These are phyloP conservation scores for Gentiana dahurica DNA, from an alignment of 257 asterid genomes.

Conservation along the genomic window DNA sequence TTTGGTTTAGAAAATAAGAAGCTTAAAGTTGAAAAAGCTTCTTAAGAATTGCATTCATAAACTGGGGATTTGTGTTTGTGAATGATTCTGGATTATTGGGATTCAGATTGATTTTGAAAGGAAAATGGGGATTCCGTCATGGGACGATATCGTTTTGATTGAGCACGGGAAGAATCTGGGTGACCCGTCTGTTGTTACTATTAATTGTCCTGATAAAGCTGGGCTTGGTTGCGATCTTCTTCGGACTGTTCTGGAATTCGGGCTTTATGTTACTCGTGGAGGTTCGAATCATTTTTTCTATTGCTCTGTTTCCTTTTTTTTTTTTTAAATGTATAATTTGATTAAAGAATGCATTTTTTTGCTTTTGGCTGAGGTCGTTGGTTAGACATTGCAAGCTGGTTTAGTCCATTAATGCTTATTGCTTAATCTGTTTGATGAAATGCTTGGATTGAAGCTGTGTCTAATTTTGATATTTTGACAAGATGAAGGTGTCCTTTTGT, in stretches of 20 bases:
- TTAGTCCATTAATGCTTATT: too few relatives aligned
- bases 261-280: slow-evolving; percentile 34
- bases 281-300: slow-evolving; percentile 14
- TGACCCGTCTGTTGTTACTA: slow-evolving; percentile 33
- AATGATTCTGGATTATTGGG: too few relatives aligned
- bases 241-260: slow-evolving; percentile 35
- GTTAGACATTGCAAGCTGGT: background rate
- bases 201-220: slow-evolving; percentile 42
- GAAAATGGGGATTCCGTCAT: slow-evolving; percentile 32
- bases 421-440: too few relatives aligned
- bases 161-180: slow-evolving; percentile 26
- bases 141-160: slow-evolving; percentile 38
- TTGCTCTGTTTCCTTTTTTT: too few relatives aligned
- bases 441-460: too few relatives aligned
- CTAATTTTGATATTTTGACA: too few relatives aligned
- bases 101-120: background rate
- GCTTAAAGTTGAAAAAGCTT: too few relatives aligned
- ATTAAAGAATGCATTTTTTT: background rate
- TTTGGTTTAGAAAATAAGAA: too few relatives aligned
- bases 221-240: slow-evolving; percentile 45
- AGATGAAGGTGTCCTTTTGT: too few relatives aligned
- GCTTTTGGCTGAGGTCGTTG: background rate
- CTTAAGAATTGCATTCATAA: too few relatives aligned
- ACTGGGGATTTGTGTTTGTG: too few relatives aligned
- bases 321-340: too few relatives aligned